Evolutionary conservation across 2,329 filamentous ascomycete genomes (phyloP), one percentile per base, ranked within the genome.

Genomic region (Alternaria alternata): DNA sequence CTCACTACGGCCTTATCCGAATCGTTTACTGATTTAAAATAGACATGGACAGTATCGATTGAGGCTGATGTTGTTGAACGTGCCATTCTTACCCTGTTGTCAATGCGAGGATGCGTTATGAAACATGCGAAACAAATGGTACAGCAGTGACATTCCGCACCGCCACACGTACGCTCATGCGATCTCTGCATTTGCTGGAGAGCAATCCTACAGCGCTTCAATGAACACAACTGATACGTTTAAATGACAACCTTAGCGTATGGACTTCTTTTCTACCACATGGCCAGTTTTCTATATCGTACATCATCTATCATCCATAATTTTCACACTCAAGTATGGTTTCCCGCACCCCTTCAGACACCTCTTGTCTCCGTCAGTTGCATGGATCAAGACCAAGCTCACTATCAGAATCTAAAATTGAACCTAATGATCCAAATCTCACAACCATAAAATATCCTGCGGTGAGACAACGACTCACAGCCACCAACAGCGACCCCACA

Each of bases 91-190:
- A 24, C n/a, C 48, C 14, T 34, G 26, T 30, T 30, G 7, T 46
- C 18, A 18, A n/a, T 36, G 9, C 20, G 24, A 55, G 44, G 30
- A 54, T 51, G n/a, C 30, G 32, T 14, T 44, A 42, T 22, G 16
- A 48, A 46, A 9, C 47, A 39, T 42, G 26, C 36, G 36, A 41
- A 56, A 51, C 39, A 41, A 57, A 22, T 38, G 53, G 61, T 36
- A 62, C 43, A 48, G 44, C 26, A 55, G 32, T 36, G 49, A 57
- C 44, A 54, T 39, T 32, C 32, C 46, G 53, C 64, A 64, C 52
- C 51, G 61, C 61, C 64, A 64, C 61, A 38, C 28, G 26, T 47
- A n/a, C 36, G 42, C 32, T 48, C 26, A 51, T 51, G 47, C 42
- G 34, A 26, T 42, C 48, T 41, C 28, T 57, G 43, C 38, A 51